A percentile compares a stretch with the other conserved stretches of the same genome.
phyloP scores from a whole-genome alignment of 1,284 basidiomycete genomes.

The Leccinum pachyderme region DNA sequence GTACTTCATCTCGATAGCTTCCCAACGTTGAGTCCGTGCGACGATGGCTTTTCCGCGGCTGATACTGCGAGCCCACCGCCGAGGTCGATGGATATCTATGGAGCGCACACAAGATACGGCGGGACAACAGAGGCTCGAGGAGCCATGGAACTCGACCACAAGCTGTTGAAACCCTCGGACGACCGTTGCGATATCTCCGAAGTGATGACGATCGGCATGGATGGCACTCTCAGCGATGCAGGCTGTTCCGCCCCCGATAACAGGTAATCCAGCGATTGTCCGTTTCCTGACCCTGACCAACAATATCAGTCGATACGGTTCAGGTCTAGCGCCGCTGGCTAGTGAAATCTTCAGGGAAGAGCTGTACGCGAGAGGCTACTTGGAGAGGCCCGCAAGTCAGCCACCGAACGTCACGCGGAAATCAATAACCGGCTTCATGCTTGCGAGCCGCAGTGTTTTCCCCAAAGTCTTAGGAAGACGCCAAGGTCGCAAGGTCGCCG shows the following conservation, averaged over 20 bases:
- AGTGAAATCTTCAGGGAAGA: constrained; percentile 38
- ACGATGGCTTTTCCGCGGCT: background rate
- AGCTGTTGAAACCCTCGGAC: background rate
- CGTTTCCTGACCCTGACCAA: constrained; percentile 3
- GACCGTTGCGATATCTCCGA: constrained; percentile 10
- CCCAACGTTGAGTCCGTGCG: background rate
- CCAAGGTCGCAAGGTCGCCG: constrained; percentile 17
- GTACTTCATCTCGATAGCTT: constrained; percentile 1
- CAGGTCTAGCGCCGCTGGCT: constrained; percentile 17
- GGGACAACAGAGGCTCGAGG: background rate
- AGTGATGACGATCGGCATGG: constrained; percentile 1
- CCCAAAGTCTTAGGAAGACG: constrained; percentile 20
- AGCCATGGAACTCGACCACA: background rate
- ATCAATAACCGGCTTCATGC: background rate
- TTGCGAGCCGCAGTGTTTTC: constrained; percentile 6
- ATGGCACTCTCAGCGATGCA: background rate
- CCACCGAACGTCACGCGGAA: constrained; percentile 6
- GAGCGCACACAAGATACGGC: background rate
- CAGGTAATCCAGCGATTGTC: constrained; percentile 15
- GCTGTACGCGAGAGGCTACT: constrained; percentile 28
- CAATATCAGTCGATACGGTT: constrained; percentile 5
- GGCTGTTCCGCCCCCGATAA: background rate
- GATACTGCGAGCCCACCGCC: background rate
- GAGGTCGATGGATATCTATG: background rate
- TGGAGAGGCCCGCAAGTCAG: constrained; percentile 19